Evolutionary conservation across 2,329 filamentous ascomycete species (phyloP).

Genomic region (Phialocephala sp.): DNA sequence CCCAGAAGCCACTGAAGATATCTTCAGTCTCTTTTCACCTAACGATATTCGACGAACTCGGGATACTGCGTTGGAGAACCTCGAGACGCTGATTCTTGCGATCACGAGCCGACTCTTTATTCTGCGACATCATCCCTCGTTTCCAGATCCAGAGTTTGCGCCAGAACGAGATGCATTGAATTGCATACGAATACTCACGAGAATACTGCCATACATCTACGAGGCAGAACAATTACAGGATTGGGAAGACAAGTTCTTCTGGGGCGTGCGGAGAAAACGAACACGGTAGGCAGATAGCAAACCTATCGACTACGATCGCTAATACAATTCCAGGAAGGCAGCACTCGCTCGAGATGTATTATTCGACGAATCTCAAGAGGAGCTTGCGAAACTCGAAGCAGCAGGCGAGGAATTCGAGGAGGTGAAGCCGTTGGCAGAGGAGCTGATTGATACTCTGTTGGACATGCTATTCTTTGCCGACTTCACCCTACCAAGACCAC

Average conservation of each 20-base stretch:
- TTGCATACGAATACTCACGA: slow-evolving; percentile 88
- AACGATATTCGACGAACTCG: slow-evolving; percentile 87
- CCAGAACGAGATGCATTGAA: slow-evolving; percentile 89
- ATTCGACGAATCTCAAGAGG: slow-evolving; percentile 75
- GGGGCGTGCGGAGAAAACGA: slow-evolving; percentile 75
- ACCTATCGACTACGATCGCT: slow-evolving; percentile 23
- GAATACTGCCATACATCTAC: slow-evolving; percentile 88
- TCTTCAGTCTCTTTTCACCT: slow-evolving; percentile 94
- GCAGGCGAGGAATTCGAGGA: slow-evolving; percentile 74
- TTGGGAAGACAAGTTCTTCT: slow-evolving; percentile 96
- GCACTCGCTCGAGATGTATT: slow-evolving; percentile 76
- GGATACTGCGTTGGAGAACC: slow-evolving; percentile 82
- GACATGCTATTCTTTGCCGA: slow-evolving; percentile 92
- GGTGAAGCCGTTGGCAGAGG: slow-evolving; percentile 86
- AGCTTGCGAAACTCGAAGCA: slow-evolving; percentile 54
- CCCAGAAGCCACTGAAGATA: slow-evolving; percentile 92
- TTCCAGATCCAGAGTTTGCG: slow-evolving; percentile 84
- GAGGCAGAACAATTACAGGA: slow-evolving; percentile 80
- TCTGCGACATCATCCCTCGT: slow-evolving; percentile 86
- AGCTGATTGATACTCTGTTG: slow-evolving; percentile 86
- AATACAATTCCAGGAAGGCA: slow-evolving; percentile 54
- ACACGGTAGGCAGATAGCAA: slow-evolving; percentile 48
- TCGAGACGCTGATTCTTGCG: slow-evolving; percentile 86
- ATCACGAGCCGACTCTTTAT: slow-evolving; percentile 82
- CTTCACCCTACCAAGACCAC: slow-evolving; percentile 79